A percentile compares a stretch with the other conserved stretches of the same genome.
Evolutionary conservation across 176 grass and related monocot genomes (phyloP).

Genomic region (Rhynchospora pubera): DNA sequence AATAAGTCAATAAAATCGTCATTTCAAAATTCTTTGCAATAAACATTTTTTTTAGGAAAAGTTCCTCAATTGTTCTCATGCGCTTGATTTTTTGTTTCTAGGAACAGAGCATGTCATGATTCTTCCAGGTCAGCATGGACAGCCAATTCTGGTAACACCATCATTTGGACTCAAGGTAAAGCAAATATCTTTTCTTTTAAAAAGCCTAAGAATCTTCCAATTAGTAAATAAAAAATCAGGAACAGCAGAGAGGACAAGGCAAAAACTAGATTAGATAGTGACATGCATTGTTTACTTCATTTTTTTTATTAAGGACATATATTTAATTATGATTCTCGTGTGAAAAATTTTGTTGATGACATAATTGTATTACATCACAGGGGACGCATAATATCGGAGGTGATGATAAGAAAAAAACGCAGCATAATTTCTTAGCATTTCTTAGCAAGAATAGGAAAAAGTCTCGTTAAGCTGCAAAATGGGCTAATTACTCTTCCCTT

Average conservation of each 20-base stretch:
- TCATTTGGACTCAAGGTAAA: constrained; percentile 31
- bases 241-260: too few species aligned
- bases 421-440: constrained; percentile 58
- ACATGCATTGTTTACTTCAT: neutral
- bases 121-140: constrained; percentile 15
- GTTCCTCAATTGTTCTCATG: neutral
- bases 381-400: constrained; percentile 23
- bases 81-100: constrained; percentile 21
- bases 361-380: constrained; percentile 19
- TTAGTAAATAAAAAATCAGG: neutral
- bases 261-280: too few species aligned
- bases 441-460: constrained; percentile 38
- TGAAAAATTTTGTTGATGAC: neutral
- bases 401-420: constrained; percentile 42
- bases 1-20: neutral
- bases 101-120: constrained; percentile 32
- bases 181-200: neutral
- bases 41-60: neutral
- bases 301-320: neutral
- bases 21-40: neutral
- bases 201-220: neutral
- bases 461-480: constrained; percentile 17
- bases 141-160: constrained; percentile 16
- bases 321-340: neutral
- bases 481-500: neutral